Base-by-base conservation (phyloP, 352 stramenopile species). In the Phytophthora kernoviae region DNA sequence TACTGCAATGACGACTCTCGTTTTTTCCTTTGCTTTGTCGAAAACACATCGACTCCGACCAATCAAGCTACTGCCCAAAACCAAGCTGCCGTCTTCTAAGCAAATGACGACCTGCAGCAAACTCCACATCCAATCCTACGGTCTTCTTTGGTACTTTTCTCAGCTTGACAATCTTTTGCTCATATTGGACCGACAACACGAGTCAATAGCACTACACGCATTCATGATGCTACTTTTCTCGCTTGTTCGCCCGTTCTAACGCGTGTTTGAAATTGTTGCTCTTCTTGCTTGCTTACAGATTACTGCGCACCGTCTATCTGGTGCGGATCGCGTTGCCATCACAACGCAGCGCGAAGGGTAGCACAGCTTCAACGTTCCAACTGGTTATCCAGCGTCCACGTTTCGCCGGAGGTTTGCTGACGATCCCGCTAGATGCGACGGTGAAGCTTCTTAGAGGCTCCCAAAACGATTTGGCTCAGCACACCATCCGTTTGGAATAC, bases 401-500 rank as follows among this genome's bases (percentile, higher is more conserved):
- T 32, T 36, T 65, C 20, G 49, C 24, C 20, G 50, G 49, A 50
- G 58, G 50, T 14, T 2, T 54, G 18, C 43, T 65, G 24, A 45
- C 18, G 7, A 65, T 65, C 20, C 49, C 42, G 0, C 49, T 60
- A 10, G 36, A 60, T 12, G 6, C 6, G 18, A 43, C 49, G 0
- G 18, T 60, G 27, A 44, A 34, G 32, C 50, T 65, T 4, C 30
- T 34, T 32, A 40, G 36, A 32, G 39, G 34, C 15, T 60, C 42
- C 18, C 42, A 21, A 14, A 39, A 49, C 45, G 48, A 58, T 26
- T 5, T 54, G 9, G 41, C 26, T 20, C 57, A 40, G 41, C 26
- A 65, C 47, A 65, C 44, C 27, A 59, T 65, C 21, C 48, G 49
- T 32, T 47, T 59, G 32, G 30, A 48, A 17, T 58, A 58, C 11